Base-by-base conservation (phyloP, 2,329 filamentous ascomycete genomes). In the Penicillium sp. region DNA sequence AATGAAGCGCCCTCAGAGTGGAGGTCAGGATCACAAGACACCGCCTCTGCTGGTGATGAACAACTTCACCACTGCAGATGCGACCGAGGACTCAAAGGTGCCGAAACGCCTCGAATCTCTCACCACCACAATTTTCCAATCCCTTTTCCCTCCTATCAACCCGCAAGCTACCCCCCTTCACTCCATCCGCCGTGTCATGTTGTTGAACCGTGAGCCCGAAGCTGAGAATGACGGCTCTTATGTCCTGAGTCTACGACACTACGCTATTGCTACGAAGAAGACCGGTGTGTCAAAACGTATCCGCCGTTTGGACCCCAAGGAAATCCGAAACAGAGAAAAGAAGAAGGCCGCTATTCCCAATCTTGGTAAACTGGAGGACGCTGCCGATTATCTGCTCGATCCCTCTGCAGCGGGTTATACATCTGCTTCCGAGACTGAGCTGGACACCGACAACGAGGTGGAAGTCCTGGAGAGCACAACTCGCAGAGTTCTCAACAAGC, bases 31-130 rank as follows among this genome's bases (percentile, higher is more conserved):
- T 73, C 96, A 91, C 69, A 82, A 90, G 56, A 92, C 88, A 44
- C 88, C 95, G 7, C 95, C 95, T 61, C 78, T 98, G 77, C 84
- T 99, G 45, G 95, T 99, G 64, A 98, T 99, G 95, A 99, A 99
- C 79, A 97, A 96, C 75, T 96, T 99, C 75, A 85, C 85, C 39
- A 88, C 87, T 3, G 83, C 89, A 27, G 81, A 81, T 61, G 74
- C 77, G 50, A 72, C 77, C 55, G 73, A 79, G 58, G 84, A 87
- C 56, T 77, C 84, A 29, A 83, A 89, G 60, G 88, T 96, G n/a
- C 92, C 93, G 5, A 96, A 92, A 72, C 93, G 97, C 67, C 90
- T 99, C 69, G 95, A 99, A 77, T 89, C 90, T 25, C 87, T 99
- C 31, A 88, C 92, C 3, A 98, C 93, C 2, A 96, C 92, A 46